Evolutionary conservation across 192 early-diverging fungal species (phyloP).

Genomic region (Coemansia sp.): DNA sequence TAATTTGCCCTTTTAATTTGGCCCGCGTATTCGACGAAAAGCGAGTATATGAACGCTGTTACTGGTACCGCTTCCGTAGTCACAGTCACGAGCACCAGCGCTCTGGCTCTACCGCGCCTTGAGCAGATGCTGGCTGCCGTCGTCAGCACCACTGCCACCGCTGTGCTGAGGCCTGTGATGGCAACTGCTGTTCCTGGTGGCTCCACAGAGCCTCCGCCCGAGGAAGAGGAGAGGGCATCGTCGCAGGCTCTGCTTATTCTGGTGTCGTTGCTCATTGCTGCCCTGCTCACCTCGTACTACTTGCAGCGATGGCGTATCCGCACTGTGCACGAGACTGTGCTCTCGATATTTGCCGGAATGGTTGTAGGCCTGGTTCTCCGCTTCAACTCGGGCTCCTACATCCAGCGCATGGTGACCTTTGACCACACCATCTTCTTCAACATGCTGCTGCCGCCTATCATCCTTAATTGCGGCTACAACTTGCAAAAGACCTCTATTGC

Average conservation of each 20-base stretch:
- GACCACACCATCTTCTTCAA: constrained; percentile 94
- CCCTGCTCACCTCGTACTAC: constrained; percentile 86
- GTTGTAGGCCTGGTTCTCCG: constrained; percentile 48
- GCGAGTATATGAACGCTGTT: constrained; percentile 1
- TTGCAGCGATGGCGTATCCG: constrained; percentile 84
- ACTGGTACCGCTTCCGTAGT: neutral
- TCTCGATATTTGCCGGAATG: constrained; percentile 88
- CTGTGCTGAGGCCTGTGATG: neutral
- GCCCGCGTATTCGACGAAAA: neutral
- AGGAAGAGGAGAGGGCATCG: constrained; percentile 71
- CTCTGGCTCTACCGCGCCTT: neutral
- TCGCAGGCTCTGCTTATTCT: constrained; percentile 86
- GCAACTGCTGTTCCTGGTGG: constrained; percentile 10
- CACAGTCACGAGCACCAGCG: neutral
- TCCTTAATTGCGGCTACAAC: constrained; percentile 95
- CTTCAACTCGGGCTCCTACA: constrained; percentile 49
- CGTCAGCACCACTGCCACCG: neutral
- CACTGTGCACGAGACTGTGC: constrained; percentile 92
- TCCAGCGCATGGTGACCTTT: constrained; percentile 87
- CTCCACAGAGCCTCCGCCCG: constrained; percentile 34
- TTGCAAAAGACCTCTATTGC: constrained; percentile 88
- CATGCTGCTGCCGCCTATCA: constrained; percentile 93
- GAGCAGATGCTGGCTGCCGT: neutral
- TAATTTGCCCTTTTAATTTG: neutral
- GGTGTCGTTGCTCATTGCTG: constrained; percentile 77